Conservation (phyloP, 202 grass and related monocot genomes). For the Digitaria exilis region DNA sequence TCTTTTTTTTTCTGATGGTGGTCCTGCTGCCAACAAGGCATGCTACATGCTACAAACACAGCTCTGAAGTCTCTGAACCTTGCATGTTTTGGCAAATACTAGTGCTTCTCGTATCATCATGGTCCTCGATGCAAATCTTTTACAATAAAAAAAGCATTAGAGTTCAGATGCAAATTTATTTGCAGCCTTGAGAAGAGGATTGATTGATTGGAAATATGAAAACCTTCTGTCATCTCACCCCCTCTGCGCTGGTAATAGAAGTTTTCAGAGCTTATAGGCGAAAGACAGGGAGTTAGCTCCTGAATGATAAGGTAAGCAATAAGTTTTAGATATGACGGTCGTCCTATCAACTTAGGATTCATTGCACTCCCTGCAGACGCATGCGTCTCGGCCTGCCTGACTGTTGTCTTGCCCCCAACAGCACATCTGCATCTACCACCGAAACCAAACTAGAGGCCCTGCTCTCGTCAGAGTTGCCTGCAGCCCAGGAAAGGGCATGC, state of each 20-base stretch:
- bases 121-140: neutral
- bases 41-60: neutral
- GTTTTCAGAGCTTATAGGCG: neutral
- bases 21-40: neutral
- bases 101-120: neutral
- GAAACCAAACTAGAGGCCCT: neutral
- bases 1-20: neutral
- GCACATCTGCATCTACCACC: neutral
- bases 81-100: neutral
- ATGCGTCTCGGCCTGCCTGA: neutral
- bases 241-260: neutral
- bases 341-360: slow-evolving; percentile 12
- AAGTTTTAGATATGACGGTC: neutral
- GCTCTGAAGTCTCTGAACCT: neutral
- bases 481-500: slow-evolving; percentile 20
- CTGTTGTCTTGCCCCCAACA: slow-evolving; percentile 4
- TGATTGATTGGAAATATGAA: neutral
- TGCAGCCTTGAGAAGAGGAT: neutral
- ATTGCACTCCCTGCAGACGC: neutral
- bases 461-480: slow-evolving; percentile 34
- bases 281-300: neutral
- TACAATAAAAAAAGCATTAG: neutral
- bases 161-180: neutral
- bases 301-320: neutral
- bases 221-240: neutral